Conservation (phyloP, 169 alveolate genomes). For the Neospora caninum region DNA sequence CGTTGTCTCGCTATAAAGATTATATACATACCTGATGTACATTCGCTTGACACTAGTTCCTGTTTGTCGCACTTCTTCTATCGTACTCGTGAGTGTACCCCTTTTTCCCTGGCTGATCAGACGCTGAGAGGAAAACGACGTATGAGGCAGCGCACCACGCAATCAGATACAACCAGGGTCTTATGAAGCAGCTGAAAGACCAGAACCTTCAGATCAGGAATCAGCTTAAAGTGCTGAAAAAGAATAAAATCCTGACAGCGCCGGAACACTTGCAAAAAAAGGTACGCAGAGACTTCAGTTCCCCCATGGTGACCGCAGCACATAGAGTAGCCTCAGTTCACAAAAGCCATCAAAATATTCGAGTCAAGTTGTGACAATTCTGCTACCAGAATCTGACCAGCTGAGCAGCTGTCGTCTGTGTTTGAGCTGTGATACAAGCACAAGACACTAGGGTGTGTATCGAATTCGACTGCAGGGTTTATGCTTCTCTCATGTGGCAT, state of each 20-base stretch:
- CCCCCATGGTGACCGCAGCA: neutral
- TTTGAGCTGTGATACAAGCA: too few species aligned
- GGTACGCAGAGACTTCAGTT: neutral
- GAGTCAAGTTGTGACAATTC: too few species aligned
- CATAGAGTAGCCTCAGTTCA: neutral
- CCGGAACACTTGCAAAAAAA: conserved; percentile 27
- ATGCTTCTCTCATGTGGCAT: too few species aligned
- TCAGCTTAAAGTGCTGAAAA: neutral
- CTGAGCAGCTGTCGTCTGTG: too few species aligned
- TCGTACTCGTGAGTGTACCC: neutral
- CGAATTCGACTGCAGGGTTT: too few species aligned
- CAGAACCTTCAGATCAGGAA: neutral
- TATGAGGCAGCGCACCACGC: conserved; percentile 7
- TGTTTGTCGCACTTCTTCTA: neutral
- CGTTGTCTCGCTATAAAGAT: neutral
- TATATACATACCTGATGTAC: too few species aligned
- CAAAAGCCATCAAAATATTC: too few species aligned
- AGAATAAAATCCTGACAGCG: neutral
- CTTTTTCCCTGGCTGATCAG: neutral
- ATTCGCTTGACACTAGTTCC: neutral
- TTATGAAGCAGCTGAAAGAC: neutral
- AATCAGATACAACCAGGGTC: neutral
- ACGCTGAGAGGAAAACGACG: conserved; percentile 20
- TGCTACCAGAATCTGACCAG: too few species aligned
- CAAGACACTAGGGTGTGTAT: too few species aligned